Percentiles rank a stretch among this genome's conserved stretches.
Conservation (phyloP, 345 rosid genomes). For the Citrus unshiu region DNA sequence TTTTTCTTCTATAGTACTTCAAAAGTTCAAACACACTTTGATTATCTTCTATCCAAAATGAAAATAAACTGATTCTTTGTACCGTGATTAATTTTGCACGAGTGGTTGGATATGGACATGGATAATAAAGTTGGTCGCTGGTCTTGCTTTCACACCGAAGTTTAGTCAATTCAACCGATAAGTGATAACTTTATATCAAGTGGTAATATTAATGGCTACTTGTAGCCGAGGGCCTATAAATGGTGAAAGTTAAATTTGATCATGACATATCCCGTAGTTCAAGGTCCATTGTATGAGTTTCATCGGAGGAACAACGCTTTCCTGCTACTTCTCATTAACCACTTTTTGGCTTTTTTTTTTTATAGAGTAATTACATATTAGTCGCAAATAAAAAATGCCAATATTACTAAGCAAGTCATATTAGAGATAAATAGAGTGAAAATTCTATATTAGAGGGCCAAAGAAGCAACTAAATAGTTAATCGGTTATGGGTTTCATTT, state of each 20-base stretch:
- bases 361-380: no score
- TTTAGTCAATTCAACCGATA: constrained; percentile 6
- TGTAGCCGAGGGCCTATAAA: background rate
- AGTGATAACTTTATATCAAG: background rate
- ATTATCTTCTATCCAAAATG: background rate
- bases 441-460: no score
- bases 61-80: constrained; percentile 4
- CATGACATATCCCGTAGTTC: background rate
- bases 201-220: background rate
- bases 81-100: background rate
- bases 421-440: no score
- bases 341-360: background rate
- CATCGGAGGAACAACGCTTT: background rate
- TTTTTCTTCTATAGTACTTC: background rate
- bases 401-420: no score
- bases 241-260: background rate
- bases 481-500: no score
- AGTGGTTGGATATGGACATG: background rate
- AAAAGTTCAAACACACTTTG: background rate
- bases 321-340: no score
- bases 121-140: background rate
- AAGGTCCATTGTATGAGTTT: background rate
- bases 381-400: no score
- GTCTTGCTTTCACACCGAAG: background rate
- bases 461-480: no score